Base-by-base conservation (phyloP, 164 flowering plant genomes). In the Stephania cephalantha region DNA sequence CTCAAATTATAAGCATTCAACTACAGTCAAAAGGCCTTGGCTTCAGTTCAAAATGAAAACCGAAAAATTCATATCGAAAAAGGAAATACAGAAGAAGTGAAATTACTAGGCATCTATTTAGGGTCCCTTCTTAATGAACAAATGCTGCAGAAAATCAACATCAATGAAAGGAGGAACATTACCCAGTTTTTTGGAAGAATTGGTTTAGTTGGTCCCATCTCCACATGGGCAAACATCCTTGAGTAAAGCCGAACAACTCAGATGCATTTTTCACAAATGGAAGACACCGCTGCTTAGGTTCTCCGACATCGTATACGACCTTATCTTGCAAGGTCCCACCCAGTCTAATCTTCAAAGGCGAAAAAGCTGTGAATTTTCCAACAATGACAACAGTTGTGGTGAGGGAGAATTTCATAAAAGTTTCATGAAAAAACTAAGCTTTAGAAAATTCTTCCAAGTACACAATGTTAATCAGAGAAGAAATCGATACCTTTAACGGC, bases 241-340 rank as follows among this genome's bases (percentile, higher is more conserved):
- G 76, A 45, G 88, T 83, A 79, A 88, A 95, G 70, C 95, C 87
- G 80, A 95, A 93, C 88, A 93, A 70, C 75, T 78, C 84, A 25
- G 89, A 82, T 17, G 73, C 29, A 76, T 85, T 87, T 22, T 68
- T 74, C 9, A 67, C 72, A 78, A 95, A 90, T 46, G 82, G 87
- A 20, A 46, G 29, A 78, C 97, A 93, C 46, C 90, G 87, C 71
- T 81, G 80, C 30, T 58, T 30, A 63, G 73, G 69, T 50, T 81
- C 86, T 58, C 81, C 84, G 2, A 82, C 84, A 13, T 81, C 85
- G 78, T 95, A 95, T 68, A 85, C 78, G 68, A 95, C 86, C 80
- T 89, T 89, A 73, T 95, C 97, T 87, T 93, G 95, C 79, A 95
- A 82, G 46, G 90, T 82, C 4, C 99, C 97, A 18, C 97, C 99